A percentile compares a stretch with the other conserved stretches of the same genome.
phyloP scores from a whole-genome alignment of 2,329 filamentous ascomycete genomes.

The Simplicillium sp. region DNA sequence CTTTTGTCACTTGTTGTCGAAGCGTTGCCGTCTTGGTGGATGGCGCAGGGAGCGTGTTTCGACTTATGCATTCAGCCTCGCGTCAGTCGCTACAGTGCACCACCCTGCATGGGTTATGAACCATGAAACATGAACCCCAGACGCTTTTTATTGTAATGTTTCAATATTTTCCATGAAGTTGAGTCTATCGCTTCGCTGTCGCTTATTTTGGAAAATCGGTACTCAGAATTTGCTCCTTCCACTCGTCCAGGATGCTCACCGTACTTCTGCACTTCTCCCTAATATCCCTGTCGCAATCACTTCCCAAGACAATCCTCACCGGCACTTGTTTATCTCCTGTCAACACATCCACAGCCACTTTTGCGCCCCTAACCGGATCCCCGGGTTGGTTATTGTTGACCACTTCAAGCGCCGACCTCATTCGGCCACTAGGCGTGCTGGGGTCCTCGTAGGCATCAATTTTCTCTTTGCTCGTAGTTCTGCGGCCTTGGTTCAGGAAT shows the following conservation, averaged over 20 bases:
- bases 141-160: too few relatives aligned
- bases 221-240: conserved; percentile 22
- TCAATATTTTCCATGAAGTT: too few relatives aligned
- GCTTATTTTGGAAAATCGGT: neutral
- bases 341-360: conserved; percentile 44
- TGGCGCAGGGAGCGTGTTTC: too few relatives aligned
- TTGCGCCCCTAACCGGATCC: conserved; percentile 42
- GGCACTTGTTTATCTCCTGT: conserved; percentile 42
- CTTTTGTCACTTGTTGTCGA: too few relatives aligned
- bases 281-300: conserved; percentile 34
- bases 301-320: conserved; percentile 42
- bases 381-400: conserved; percentile 42
- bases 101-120: too few relatives aligned
- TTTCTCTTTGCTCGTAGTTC: conserved; percentile 16
- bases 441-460: conserved; percentile 21
- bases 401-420: conserved; percentile 18
- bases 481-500: conserved; percentile 29
- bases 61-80: too few relatives aligned
- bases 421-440: conserved; percentile 16
- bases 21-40: too few relatives aligned
- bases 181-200: too few relatives aligned
- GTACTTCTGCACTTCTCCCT: conserved; percentile 32
- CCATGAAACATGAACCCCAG: too few relatives aligned
- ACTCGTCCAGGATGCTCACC: conserved; percentile 34
- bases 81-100: too few relatives aligned